A percentile compares a stretch with the other conserved stretches of the same genome.
These are phyloP conservation scores for Arthonia radiata DNA, from an alignment of 495 filamentous ascomycete genomes.

Conservation along the genomic window DNA sequence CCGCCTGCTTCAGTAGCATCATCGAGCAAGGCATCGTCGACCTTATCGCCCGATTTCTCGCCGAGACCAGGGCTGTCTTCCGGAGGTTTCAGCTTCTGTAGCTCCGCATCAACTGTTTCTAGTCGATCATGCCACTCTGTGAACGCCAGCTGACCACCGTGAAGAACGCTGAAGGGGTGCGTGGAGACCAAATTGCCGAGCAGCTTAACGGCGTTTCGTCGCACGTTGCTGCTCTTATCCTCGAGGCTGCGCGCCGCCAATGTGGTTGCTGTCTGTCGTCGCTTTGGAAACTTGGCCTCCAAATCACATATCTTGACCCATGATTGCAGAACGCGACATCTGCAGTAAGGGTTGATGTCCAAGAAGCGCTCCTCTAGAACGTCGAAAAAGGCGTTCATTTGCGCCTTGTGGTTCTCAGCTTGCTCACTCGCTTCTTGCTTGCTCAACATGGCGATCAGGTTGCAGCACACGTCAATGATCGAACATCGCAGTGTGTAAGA, in stretches of 20 bases:
- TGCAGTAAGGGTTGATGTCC: conserved; percentile 90
- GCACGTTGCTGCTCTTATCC: conserved; percentile 94
- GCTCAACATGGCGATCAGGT: conserved; percentile 72
- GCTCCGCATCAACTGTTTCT: conserved; percentile 53
- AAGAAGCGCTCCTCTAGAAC: conserved; percentile 88
- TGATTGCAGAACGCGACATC: conserved; percentile 77
- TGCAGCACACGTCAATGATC: conserved; percentile 95
- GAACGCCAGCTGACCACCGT: conserved; percentile 61
- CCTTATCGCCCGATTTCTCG: conserved; percentile 29
- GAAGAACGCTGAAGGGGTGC: conserved; percentile 79
- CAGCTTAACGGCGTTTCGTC: conserved; percentile 84
- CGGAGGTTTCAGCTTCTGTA: conserved; percentile 59
- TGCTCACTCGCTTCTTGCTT: conserved; percentile 54
- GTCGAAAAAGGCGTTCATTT: conserved; percentile 91
- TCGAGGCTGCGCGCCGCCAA: conserved; percentile 70
- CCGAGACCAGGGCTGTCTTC: conserved; percentile 52
- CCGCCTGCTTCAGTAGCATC: conserved; percentile 66
- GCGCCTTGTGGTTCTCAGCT: conserved; percentile 71
- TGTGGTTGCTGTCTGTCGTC: conserved; percentile 63
- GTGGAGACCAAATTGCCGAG: conserved; percentile 68
- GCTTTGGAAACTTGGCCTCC: conserved; percentile 83
- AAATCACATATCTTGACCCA: conserved; percentile 78
- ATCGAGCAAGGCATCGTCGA: conserved; percentile 60
- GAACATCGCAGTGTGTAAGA: conserved; percentile 85
- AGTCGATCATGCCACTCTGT: conserved; percentile 68